Evolutionary conservation across 306 rosid genomes (phyloP), one percentile per base, ranked within the genome.

Genomic region (Vigna unguiculata): DNA sequence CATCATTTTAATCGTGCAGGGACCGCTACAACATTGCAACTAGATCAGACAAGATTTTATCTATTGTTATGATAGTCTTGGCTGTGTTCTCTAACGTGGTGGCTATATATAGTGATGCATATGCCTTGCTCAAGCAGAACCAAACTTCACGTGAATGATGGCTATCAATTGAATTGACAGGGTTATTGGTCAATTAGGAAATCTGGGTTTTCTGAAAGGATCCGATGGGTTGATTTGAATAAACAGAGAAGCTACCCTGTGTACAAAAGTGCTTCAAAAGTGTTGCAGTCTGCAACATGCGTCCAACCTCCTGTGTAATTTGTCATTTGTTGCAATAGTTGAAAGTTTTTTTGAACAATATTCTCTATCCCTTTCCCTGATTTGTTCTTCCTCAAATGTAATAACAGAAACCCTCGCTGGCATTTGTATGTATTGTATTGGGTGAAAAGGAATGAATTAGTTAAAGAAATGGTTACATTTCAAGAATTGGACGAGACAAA

Each of bases 71-170:
- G 98, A 91, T 93, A 72, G 86, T 85, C 64, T 76, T 93, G 28
- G 98, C 98, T 40, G 90, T 93, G 58, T 86, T 91, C 84, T 84
- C 98, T 41, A 91, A 93, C 65, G 14, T 69, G 53, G 89, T 93
- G 84, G 98, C 98, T 46, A 89, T 93, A 77, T 93, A 89, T 46
- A 91, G 98, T 17, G 95, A 93, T 76, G 91, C 98, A 53, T 93
- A 86, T 83, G 90, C 89, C 20, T 81, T 93, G 93, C 76, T 93
- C 79, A 93, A 88, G 87, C 85, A 72, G 86, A 86, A 77, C 62
- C 67, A 84, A 14, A 72, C 87, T 1, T 55, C 78, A 5, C 85
- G 82, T 0, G 85, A 69, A 48, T 86, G 88, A 92, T 58, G 63
- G 78, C 47, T 79, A 69, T 19, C 32, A 87, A 61, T 11, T 36